Percentiles rank a stretch among this genome's conserved stretches.
Evolutionary conservation across 192 early-diverging fungal species (phyloP).

Genomic region (Coemansia sp.): DNA sequence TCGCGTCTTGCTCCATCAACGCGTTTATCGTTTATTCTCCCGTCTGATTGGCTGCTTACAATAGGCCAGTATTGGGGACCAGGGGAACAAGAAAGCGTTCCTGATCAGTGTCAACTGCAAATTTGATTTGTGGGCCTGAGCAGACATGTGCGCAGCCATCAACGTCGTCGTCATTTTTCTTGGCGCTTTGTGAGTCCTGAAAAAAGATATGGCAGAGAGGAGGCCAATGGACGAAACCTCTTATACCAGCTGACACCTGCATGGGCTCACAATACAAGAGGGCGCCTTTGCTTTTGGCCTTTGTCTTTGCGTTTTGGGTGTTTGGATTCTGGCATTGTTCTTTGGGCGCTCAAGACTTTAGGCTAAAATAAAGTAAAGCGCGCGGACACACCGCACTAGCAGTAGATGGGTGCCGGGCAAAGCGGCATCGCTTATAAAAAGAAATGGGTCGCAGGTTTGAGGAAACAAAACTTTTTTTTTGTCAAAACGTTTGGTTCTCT

Average conservation of each 20-base stretch:
- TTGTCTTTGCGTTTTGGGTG: neutral
- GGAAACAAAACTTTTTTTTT: too few species aligned
- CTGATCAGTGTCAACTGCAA: neutral
- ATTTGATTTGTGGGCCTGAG: neutral
- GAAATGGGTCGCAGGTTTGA: neutral
- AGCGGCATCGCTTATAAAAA: neutral
- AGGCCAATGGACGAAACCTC: neutral
- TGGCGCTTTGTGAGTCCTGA: neutral
- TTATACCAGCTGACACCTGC: neutral
- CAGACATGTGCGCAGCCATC: neutral
- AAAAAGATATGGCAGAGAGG: neutral
- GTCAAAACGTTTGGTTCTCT: too few species aligned
- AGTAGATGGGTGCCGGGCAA: neutral
- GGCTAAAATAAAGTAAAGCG: neutral
- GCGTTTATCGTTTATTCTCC: neutral
- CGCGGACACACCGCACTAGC: neutral
- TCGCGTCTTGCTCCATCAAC: neutral
- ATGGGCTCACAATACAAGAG: neutral
- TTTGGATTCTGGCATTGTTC: neutral
- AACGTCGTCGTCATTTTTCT: neutral
- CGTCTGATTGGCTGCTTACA: neutral
- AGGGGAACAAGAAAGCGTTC: neutral
- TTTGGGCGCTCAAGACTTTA: neutral
- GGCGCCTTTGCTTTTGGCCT: neutral
- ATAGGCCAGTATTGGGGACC: too few species aligned